Evolutionary conservation across 192 early-diverging fungal genomes (phyloP), one percentile per base, ranked within the genome.

Genomic region (Rhizophagus prolifer): DNA sequence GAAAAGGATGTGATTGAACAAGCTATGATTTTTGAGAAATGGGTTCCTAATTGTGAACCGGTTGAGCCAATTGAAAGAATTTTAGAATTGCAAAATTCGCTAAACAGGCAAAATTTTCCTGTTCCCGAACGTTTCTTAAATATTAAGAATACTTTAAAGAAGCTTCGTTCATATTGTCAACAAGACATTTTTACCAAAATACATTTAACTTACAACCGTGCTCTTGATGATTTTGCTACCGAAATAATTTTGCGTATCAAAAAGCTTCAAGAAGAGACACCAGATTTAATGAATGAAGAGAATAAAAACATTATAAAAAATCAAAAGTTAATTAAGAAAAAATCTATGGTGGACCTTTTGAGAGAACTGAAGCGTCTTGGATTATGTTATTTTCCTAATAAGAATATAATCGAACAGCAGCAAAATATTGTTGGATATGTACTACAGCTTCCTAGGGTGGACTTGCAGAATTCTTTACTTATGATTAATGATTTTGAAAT

Each of bases 331-430:
- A 79, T 94, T 25, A 88, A 92, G 31, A 93, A 93, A 81, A 94
- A 92, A 77, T 89, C 95, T 2, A 76, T 93, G 3, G 92, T 92
- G 31, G 94, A 96, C 74, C 79, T 94, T 23, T 84, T 94, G 62
- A 94, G 91, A 78, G 84, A 91, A 63, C 73, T 96, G 28, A 85
- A 88, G 34, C 79, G 87, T 26, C 75, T 95, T 54, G 95, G 95
- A 25, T 75, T 91, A 26, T 83, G 86, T 58, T 70, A 28, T 8
- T 78, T 77, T 34, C 61, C 28, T 12, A 81, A 81, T 41, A 79
- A 79, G 61, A 79, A 81, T 65, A 76, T 79, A 67, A 78, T 79
- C 19, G 78, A 81, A 34, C 70, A 81, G 4, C 81, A 82, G 36
- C 77, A 85, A 67, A 77, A 85, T 75, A 77, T 85, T 19, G 79